A percentile compares a stretch with the other conserved stretches of the same genome.
These are phyloP conservation scores for Phytophthora fragariaefolia DNA, from an alignment of 352 stramenopile genomes.

Conservation along the genomic window DNA sequence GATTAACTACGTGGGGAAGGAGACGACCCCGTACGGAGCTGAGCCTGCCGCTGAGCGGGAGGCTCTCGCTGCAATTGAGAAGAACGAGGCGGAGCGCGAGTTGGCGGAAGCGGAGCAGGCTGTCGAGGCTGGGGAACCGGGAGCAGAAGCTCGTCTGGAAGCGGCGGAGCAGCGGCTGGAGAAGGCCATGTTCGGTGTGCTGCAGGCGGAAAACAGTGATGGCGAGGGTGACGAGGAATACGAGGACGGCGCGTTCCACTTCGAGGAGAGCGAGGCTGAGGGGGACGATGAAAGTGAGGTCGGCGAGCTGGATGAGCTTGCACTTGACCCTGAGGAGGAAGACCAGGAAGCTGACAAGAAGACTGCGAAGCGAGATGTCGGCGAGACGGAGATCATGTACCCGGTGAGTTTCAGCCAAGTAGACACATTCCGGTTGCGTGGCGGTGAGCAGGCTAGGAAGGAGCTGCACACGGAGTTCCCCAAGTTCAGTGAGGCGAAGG, in stretches of 20 bases:
- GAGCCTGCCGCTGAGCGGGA: conserved; percentile 65
- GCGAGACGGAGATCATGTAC: conserved; percentile 65
- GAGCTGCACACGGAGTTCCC: conserved; percentile 66
- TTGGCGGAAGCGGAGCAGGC: conserved; percentile 64
- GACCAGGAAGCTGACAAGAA: conserved; percentile 36
- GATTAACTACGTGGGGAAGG: conserved; percentile 95
- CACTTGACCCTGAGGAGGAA: conserved; percentile 50
- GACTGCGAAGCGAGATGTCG: conserved; percentile 33
- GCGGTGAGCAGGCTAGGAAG: conserved; percentile 27
- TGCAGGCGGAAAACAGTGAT: conserved; percentile 68
- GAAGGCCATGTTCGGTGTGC: conserved; percentile 75
- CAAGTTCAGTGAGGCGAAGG: conserved; percentile 60
- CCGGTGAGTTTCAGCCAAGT: conserved; percentile 83
- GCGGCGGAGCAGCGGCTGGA: conserved; percentile 70
- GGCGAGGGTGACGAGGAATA: conserved; percentile 58
- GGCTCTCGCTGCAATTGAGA: conserved; percentile 66
- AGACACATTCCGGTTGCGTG: conserved; percentile 57
- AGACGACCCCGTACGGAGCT: conserved; percentile 81
- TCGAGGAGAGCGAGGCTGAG: conserved; percentile 71
- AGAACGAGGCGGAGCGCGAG: conserved; percentile 66
- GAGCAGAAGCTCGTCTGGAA: conserved; percentile 55
- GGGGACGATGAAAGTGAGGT: conserved; percentile 53
- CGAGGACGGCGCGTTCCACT: conserved; percentile 50
- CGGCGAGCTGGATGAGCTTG: conserved; percentile 60
- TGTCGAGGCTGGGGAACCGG: conserved; percentile 50